phyloP scores from a whole-genome alignment of 2,329 filamentous ascomycete species.

The Nigrograna mackinnonii region DNA sequence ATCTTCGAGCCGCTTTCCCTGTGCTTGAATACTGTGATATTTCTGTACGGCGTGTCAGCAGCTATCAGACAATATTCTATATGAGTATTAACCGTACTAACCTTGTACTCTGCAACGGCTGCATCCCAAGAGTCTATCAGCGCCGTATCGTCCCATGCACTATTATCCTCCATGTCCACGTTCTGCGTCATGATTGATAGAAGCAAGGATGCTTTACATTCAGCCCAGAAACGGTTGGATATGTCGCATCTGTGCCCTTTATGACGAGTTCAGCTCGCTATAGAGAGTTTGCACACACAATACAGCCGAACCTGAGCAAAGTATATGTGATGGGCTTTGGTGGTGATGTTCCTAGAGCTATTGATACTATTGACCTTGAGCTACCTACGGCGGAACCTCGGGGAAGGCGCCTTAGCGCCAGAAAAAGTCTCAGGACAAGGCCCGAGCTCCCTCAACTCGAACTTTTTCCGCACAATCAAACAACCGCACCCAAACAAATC shows the following conservation, averaged over 20 bases:
- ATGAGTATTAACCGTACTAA: conserved; percentile 10
- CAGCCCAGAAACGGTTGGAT: too few relatives aligned
- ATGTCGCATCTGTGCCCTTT: too few relatives aligned
- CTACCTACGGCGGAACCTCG: too few relatives aligned
- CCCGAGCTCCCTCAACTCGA: conserved; percentile 28
- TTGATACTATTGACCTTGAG: too few relatives aligned
- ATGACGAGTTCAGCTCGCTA: too few relatives aligned
- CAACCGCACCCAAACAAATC: conserved; percentile 6
- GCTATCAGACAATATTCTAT: background rate
- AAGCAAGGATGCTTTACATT: too few relatives aligned
- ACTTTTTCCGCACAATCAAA: conserved; percentile 30
- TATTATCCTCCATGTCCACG: conserved; percentile 31
- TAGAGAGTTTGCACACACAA: too few relatives aligned
- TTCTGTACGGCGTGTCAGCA: conserved; percentile 27
- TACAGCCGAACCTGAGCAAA: too few relatives aligned
- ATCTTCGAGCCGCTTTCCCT: conserved; percentile 40
- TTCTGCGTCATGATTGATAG: conserved; percentile 21
- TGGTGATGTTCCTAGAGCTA: too few relatives aligned
- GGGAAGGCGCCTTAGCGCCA: too few relatives aligned
- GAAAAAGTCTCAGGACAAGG: too few relatives aligned
- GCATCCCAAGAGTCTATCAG: conserved; percentile 39
- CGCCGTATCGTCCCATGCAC: conserved; percentile 44
- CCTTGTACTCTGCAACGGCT: conserved; percentile 41
- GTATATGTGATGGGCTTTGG: too few relatives aligned
- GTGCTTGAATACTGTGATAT: conserved; percentile 41